Evolutionary conservation across 169 alveolate species (phyloP).

Genomic region (Cryptosporidium sp.): DNA sequence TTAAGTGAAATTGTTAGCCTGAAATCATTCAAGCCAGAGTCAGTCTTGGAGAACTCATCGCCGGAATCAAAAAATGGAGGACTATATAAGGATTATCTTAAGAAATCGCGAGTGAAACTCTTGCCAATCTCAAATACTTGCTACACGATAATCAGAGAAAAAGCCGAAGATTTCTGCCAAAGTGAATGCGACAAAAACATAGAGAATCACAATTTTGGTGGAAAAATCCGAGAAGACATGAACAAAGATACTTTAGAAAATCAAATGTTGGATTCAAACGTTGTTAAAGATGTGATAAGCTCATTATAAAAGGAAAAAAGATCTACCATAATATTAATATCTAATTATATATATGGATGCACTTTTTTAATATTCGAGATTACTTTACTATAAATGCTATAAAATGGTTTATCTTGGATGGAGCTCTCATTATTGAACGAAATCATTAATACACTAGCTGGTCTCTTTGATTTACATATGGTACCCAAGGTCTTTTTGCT

Average conservation of each 20-base stretch:
- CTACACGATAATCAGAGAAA: slow-evolving; percentile 41
- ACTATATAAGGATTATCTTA: slow-evolving; percentile 4
- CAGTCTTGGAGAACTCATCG: neutral
- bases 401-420: slow-evolving; percentile 64
- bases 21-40: neutral
- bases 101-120: slow-evolving; percentile 36
- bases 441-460: slow-evolving; percentile 93
- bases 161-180: neutral
- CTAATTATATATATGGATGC: slow-evolving; percentile 64
- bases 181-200: neutral
- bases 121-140: slow-evolving; percentile 46
- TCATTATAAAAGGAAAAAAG: slow-evolving; percentile 3
- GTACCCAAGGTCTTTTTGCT: slow-evolving; percentile 92
- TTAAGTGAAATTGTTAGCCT: slow-evolving; percentile 18
- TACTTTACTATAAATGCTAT: slow-evolving; percentile 44
- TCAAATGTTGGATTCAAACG: neutral
- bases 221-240: neutral
- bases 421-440: slow-evolving; percentile 24
- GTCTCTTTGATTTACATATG: slow-evolving; percentile 94
- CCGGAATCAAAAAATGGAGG: slow-evolving; percentile 11
- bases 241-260: neutral
- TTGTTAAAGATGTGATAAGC: slow-evolving; percentile 5
- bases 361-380: slow-evolving; percentile 52
- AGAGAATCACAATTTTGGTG: neutral
- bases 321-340: slow-evolving; percentile 5